A percentile compares a stretch with the other conserved stretches of the same genome.
phyloP scores from a whole-genome alignment of 2,329 filamentous ascomycete species.

The Allantophomopsis lycopodina region DNA sequence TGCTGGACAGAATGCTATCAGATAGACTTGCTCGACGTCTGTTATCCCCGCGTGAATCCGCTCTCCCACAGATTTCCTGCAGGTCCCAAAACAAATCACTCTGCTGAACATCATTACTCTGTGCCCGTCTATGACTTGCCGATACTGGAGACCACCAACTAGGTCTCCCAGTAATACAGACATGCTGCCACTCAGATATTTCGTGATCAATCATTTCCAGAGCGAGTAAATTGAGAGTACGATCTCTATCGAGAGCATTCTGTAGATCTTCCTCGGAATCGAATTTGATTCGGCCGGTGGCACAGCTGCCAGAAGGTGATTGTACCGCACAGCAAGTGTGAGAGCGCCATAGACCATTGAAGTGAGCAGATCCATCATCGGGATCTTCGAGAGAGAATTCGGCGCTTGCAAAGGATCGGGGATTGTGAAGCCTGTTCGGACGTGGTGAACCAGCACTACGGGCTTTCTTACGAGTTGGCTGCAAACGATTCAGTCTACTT shows the following conservation, averaged over 20 bases:
- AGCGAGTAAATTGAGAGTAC: constrained; percentile 2
- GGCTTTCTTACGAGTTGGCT: no score
- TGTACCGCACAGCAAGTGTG: no score
- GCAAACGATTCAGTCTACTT: no score
- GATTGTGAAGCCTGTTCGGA: no score
- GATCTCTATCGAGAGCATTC: background rate
- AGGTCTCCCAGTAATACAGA: constrained; percentile 15
- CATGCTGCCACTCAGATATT: constrained; percentile 17
- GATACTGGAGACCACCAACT: constrained; percentile 18
- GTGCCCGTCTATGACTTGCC: constrained; percentile 3
- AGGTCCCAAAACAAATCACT: background rate
- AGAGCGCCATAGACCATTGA: no score
- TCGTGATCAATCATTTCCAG: constrained; percentile 15
- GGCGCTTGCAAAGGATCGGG: no score
- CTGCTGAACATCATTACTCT: background rate
- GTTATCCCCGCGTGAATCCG: constrained; percentile 2
- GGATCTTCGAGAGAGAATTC: no score
- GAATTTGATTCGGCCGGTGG: no score
- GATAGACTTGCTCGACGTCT: constrained; percentile 3
- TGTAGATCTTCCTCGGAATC: no score
- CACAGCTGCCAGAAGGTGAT: no score
- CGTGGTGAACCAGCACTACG: no score
- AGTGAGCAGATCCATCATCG: no score
- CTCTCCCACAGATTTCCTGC: background rate
- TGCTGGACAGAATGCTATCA: constrained; percentile 10